Conservation (phyloP, 345 rosid genomes). For the Acer campestre region DNA sequence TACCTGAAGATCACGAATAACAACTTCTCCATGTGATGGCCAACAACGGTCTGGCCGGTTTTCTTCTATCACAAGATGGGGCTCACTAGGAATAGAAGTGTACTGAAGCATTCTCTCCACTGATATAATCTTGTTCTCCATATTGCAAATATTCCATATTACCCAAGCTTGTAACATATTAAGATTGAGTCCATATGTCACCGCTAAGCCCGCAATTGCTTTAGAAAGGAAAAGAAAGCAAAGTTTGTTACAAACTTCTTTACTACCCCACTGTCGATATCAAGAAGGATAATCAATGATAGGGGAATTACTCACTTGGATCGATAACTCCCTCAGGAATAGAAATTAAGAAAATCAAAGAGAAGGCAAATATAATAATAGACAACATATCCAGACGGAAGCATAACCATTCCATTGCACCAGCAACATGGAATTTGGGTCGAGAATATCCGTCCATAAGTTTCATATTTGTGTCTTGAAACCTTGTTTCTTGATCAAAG, state of each 20-base stretch:
- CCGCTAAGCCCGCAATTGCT: conserved; percentile 61
- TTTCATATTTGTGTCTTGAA: conserved; percentile 54
- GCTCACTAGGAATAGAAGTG: conserved; percentile 56
- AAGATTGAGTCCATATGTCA: conserved; percentile 57
- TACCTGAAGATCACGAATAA: conserved; percentile 51
- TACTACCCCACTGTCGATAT: not conserved
- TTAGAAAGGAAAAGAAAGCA: not conserved
- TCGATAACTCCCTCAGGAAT: conserved; percentile 53
- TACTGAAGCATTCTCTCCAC: conserved; percentile 74
- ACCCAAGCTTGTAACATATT: conserved; percentile 47
- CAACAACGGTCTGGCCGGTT: conserved; percentile 49
- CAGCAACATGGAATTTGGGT: conserved; percentile 50
- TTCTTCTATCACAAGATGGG: conserved; percentile 59
- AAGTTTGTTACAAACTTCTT: not conserved
- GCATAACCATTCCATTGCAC: conserved; percentile 77
- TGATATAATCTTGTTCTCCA: conserved; percentile 57
- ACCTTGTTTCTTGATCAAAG: conserved; percentile 69
- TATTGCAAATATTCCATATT: conserved; percentile 50
- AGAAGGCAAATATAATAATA: conserved; percentile 51
- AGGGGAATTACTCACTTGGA: conserved; percentile 49
- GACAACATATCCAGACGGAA: conserved; percentile 70
- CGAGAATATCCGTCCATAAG: conserved; percentile 53
- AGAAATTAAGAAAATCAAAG: conserved; percentile 61
- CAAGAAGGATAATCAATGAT: not conserved
- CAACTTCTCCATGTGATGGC: conserved; percentile 65